These are phyloP conservation scores for Cinnamomum chago DNA, from an alignment of 164 flowering plant genomes.

Conservation along the genomic window DNA sequence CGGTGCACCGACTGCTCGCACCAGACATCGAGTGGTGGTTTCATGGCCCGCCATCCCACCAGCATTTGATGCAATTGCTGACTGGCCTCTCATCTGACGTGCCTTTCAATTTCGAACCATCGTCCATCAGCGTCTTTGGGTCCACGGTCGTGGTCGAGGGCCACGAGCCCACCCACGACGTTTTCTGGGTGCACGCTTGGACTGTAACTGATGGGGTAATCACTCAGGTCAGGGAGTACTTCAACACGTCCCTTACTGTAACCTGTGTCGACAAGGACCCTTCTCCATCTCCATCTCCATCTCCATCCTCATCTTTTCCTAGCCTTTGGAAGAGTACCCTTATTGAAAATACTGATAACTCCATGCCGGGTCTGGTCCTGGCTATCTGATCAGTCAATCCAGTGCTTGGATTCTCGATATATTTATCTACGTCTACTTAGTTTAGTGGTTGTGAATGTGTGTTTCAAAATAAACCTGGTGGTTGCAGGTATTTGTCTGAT, in stretches of 20 bases:
- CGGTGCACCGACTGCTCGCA: conserved; percentile 59
- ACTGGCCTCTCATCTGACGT: conserved; percentile 33
- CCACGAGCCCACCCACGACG: conserved; percentile 7
- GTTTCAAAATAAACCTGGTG: not conserved
- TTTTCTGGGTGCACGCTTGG: conserved; percentile 35
- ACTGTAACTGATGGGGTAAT: conserved; percentile 29
- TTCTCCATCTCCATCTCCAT: not conserved
- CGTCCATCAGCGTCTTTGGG: conserved; percentile 9
- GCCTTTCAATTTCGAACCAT: conserved; percentile 9
- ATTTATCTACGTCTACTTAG: no score
- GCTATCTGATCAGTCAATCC: conserved; percentile 14
- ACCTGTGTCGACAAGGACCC: conserved; percentile 15
- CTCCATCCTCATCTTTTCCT: not conserved
- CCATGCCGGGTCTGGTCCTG: conserved; percentile 29
- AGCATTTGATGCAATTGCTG: conserved; percentile 75
- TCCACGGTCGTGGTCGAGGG: conserved; percentile 21
- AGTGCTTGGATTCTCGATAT: not conserved
- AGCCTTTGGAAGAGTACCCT: conserved; percentile 26
- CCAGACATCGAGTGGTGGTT: conserved; percentile 94
- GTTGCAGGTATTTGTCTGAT: not conserved
- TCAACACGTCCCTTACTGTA: conserved; percentile 31
- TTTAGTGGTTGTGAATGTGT: not conserved
- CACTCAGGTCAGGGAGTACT: conserved; percentile 31
- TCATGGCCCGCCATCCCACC: conserved; percentile 86
- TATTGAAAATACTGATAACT: conserved; percentile 5